Base-by-base conservation (phyloP, 495 filamentous ascomycete species). In the Hypoxylon crocopeplum region DNA sequence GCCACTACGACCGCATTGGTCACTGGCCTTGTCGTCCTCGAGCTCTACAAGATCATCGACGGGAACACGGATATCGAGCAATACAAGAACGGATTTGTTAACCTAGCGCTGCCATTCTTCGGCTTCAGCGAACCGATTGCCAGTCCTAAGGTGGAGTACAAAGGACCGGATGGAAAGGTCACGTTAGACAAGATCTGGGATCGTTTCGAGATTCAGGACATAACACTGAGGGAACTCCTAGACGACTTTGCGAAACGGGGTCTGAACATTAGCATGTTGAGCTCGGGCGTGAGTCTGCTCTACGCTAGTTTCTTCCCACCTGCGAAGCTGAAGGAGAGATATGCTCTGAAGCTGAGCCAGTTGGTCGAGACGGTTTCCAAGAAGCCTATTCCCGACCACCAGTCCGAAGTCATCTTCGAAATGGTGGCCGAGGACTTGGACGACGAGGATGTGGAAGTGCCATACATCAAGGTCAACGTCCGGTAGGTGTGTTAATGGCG, bases 31-130 rank as follows among this genome's bases (percentile, higher is more conserved):
- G 93, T 98, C 37, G 81, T 93, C 42, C 78, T 98, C 30, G 95
- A 99, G 79, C 79, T 98, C 22, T 97, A 89, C 86, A 99, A 99
- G 85, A 84, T 99, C 62, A 79, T 98, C 33, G 95, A 97, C 72
- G 94, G 93, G 64, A 96, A 99, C 79, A 82, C 78, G 12, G 90
- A 98, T 60, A 88, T 97, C 62, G 93, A 97, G 73, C 90, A 97
- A 66, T 99, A 93, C 83, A 98, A 98, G 83, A 99, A 99, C 74
- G 95, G 95, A 19, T 99, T 99, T 71, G 77, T 98, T 72, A 99
- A 99, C 78, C 79, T 99, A 52, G 95, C 95, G 5, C 82, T 99
- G 40, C 94, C 94, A 6, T 97, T 98, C 82, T 92, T 98, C 57
- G 93, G 93, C 15, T 99, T 98, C 83, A 95, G 91, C 72, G 94